Base-by-base conservation (phyloP, 345 rosid genomes). In the Melastoma malabathricum region DNA sequence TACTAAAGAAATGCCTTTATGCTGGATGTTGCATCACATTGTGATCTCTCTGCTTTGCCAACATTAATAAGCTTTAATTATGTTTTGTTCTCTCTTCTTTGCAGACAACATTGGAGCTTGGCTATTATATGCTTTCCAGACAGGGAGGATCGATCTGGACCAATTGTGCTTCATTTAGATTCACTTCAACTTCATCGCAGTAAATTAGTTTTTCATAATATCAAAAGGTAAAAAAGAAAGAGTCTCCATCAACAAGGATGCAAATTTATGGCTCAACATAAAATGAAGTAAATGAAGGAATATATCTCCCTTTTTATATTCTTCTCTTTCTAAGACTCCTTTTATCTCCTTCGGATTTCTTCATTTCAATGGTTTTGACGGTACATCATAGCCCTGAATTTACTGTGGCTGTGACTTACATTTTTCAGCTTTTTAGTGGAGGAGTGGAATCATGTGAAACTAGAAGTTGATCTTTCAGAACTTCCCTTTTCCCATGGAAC, bases 81-180 rank as follows among this genome's bases (percentile, higher is more conserved):
- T 52, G 41, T 52, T 29, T 34, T 34, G 7, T 34, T 22, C 41
- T 34, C 17, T 51, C 15, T 16, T 31, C 44, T 43, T 51, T 14
- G 17, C 78, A 87, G 98, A 61, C 74, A 68, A 63, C 98, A 92
- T 44, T 92, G 98, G 98, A 92, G 98, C 68, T 78, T 92, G 72
- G 88, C 80, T 57, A 92, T 87, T 54, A 81, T 92, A 51, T 84
- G 90, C 60, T 72, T 82, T 60, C 98, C 93, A 13, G 88, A 82
- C 66, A 75, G 79, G 70, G 77, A 81, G 63, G 86, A 79, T 64
- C 82, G 78, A 58, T 72, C 90, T 10, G 94, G 84, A 43, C 84
- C 89, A 16, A 82, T 78, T 39, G 65, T 92, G 43, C 95, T 87
- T 58, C 98, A 92, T 70, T 65, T 92, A 64, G 98, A 92, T 72